Base-by-base conservation (phyloP, 495 filamentous ascomycete species). In the Margaritispora aquatica region DNA sequence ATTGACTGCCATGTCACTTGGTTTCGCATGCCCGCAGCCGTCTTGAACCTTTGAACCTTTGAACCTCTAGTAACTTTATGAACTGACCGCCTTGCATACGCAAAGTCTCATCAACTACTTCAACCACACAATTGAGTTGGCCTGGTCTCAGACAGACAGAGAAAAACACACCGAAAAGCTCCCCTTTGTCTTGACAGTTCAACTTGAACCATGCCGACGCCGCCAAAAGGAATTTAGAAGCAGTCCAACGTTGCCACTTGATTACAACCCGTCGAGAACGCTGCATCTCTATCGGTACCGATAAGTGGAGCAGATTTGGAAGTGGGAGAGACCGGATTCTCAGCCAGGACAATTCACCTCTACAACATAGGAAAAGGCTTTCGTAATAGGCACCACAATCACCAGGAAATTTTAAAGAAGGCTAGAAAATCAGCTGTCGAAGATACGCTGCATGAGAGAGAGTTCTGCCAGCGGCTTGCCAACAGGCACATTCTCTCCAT, bases 401-500 rank as follows among this genome's bases (percentile, higher is more conserved):
- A 44, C 17, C 38, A 44, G 8, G 15, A 3, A 9, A n/a, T n/a
- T 2, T 44, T n/a, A n/a, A n/a, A 10, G 10, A 7, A 15, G 8
- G 3, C 38, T 44, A n/a, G 11, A 8, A 8, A n/a, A 44, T 44
- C 38, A 44, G 19, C 38, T n/a, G 11, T 44, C 8, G 38, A 9
- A 15, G 19, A 57, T 48, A 48, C 31, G 23, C 24, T 57, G 59
- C 27, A 57, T 62, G 59, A 62, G 48, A 46, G 22, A 1, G 36
- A 22, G 2, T 20, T 51, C 55, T 22, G 1, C 8, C 23, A 46
- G 23, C 55, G 54, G 17, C 56, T 61, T 66, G 64, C 64, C 64
- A 29, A 31, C 44, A 38, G 60, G 63, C 54, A 46, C 13, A 44
- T 17, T 8, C 19, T 3, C 8, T 26, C 41, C 11, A 17, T 24